Evolutionary conservation across 2,329 filamentous ascomycete species (phyloP).

Genomic region (Mycogone perniciosa): DNA sequence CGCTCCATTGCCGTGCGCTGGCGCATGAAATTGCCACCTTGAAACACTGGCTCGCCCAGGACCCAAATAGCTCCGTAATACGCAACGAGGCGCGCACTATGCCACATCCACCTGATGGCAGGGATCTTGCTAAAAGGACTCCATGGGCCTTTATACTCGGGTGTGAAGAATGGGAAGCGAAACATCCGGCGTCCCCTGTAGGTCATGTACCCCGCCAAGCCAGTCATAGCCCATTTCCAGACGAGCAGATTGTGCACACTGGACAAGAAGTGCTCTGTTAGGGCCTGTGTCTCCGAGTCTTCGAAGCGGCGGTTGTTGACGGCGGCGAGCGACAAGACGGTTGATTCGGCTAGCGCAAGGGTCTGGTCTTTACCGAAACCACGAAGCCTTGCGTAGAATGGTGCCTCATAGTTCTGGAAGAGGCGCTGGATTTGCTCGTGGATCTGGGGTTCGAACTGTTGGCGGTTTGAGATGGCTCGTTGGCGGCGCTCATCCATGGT

Average conservation of each 20-base stretch:
- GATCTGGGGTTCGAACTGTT: conserved; percentile 25
- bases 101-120: conserved; percentile 29
- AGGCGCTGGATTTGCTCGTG: conserved; percentile 27
- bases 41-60: conserved; percentile 22
- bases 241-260: conserved; percentile 27
- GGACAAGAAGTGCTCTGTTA: conserved; percentile 28
- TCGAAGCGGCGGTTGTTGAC: conserved; percentile 26
- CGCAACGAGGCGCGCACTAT: conserved; percentile 26
- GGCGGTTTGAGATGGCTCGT: conserved; percentile 21
- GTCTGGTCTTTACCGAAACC: conserved; percentile 24
- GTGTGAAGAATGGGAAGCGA: conserved; percentile 36
- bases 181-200: conserved; percentile 27
- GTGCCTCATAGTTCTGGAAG: conserved; percentile 27
- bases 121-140: conserved; percentile 26
- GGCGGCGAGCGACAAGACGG: conserved; percentile 24
- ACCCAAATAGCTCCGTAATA: conserved; percentile 27
- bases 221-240: conserved; percentile 23
- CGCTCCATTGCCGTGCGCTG: conserved; percentile 18
- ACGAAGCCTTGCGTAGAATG: conserved; percentile 26
- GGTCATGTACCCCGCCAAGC: conserved; percentile 20
- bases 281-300: conserved; percentile 30
- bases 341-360: conserved; percentile 23
- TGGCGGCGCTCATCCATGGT: conserved; percentile 30
- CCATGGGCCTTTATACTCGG: conserved; percentile 23
- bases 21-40: conserved; percentile 23